Percentiles rank a stretch among this genome's conserved stretches.
phyloP scores from a whole-genome alignment of 345 rosid species.

The Eucalyptus lansdowneana region DNA sequence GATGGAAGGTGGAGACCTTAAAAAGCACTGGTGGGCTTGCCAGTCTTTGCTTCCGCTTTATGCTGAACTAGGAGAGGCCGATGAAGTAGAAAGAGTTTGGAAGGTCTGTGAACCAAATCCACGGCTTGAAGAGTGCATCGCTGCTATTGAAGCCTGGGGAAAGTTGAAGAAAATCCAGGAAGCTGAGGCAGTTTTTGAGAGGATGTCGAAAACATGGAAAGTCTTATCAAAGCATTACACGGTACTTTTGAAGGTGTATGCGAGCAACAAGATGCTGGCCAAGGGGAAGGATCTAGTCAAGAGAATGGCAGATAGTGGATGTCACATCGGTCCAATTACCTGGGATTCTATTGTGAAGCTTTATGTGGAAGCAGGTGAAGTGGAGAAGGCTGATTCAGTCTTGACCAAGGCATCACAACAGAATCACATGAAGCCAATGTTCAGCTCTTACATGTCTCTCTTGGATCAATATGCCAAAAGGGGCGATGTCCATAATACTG shows the following conservation, averaged over 20 bases:
- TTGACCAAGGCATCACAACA: constrained; percentile 57
- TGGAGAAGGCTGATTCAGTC: constrained; percentile 74
- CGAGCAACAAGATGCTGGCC: constrained; percentile 57
- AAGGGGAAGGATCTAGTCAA: constrained; percentile 68
- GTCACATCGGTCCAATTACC: constrained; percentile 53
- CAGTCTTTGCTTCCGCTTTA: constrained; percentile 56
- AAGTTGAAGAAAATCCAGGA: constrained; percentile 47
- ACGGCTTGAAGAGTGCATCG: constrained; percentile 30
- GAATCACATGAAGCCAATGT: constrained; percentile 53
- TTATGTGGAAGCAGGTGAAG: constrained; percentile 76
- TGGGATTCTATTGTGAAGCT: constrained; percentile 93
- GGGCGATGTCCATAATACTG: constrained; percentile 79
- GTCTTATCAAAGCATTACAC: constrained; percentile 42
- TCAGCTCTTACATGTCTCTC: constrained; percentile 49
- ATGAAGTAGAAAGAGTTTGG: constrained; percentile 79
- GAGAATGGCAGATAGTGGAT: constrained; percentile 59
- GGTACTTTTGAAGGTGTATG: constrained; percentile 59
- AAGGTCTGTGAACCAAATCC: constrained; percentile 55
- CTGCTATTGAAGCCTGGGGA: constrained; percentile 89
- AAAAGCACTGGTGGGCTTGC: constrained; percentile 42
- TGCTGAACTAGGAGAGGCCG: constrained; percentile 59
- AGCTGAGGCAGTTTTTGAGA: constrained; percentile 67
- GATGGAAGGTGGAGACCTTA: constrained; percentile 75
- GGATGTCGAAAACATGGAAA: constrained; percentile 20
- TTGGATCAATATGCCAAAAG: constrained; percentile 66